Evolutionary conservation across 1,139 yeast species (phyloP).

Genomic region (Debaryomyces coudertii): DNA sequence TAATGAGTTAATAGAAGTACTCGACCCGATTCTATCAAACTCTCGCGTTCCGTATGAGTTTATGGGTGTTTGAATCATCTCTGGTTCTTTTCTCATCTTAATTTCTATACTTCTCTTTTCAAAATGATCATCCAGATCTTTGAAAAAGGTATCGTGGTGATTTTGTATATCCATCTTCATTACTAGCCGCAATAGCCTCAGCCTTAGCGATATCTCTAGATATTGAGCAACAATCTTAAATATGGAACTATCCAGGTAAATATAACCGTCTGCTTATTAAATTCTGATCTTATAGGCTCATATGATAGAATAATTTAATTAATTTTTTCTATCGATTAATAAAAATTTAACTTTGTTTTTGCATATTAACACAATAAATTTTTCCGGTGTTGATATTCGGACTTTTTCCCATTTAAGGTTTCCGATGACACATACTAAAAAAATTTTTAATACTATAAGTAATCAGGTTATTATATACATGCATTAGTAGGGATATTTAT

Average conservation of each 20-base stretch:
- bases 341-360: background rate
- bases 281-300: background rate
- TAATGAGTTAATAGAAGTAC: conserved; percentile 31
- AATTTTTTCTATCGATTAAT: background rate
- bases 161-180: background rate
- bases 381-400: conserved; percentile 11
- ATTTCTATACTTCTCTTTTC: conserved; percentile 2
- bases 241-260: background rate
- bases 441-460: background rate
- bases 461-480: background rate
- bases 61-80: background rate
- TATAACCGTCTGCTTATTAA: background rate
- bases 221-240: background rate
- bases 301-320: background rate
- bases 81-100: background rate
- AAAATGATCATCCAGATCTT: background rate
- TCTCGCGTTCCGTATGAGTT: conserved; percentile 1
- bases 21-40: conserved; percentile 21
- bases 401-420: conserved; percentile 7
- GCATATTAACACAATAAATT: conserved; percentile 2
- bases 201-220: background rate
- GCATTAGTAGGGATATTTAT: background rate
- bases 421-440: conserved; percentile 7
- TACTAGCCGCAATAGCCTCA: background rate
- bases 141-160: background rate